Evolutionary conservation across 2,329 filamentous ascomycete genomes (phyloP).

Genomic region (Aaosphaeria pasadenensis): DNA sequence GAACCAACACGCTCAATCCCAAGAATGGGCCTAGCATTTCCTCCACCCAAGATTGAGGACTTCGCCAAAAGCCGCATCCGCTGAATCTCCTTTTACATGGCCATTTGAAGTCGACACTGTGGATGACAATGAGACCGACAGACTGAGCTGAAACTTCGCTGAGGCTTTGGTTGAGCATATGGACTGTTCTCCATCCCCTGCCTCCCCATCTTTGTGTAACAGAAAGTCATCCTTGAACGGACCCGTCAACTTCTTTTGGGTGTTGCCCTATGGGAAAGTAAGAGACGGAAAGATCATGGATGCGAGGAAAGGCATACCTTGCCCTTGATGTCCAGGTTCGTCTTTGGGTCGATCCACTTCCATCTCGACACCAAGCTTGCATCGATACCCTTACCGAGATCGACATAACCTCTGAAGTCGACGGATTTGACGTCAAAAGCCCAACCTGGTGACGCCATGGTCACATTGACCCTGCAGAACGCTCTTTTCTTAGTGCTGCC

Average conservation of each 20-base stretch:
- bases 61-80: not conserved
- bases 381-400: constrained; percentile 15
- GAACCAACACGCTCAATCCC: not conserved
- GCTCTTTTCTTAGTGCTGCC: constrained; percentile 15
- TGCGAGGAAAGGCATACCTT: constrained; percentile 13
- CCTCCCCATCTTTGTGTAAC: constrained; percentile 22
- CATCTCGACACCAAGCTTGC: constrained; percentile 23
- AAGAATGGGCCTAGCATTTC: not conserved
- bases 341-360: constrained; percentile 23
- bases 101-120: not conserved
- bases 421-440: constrained; percentile 20
- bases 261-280: constrained; percentile 14
- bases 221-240: constrained; percentile 21
- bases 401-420: constrained; percentile 22
- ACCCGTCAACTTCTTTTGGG: constrained; percentile 18
- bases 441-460: constrained; percentile 19
- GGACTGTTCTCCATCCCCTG: constrained; percentile 15
- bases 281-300: not conserved
- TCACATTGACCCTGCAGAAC: constrained; percentile 22
- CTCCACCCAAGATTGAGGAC: not conserved
- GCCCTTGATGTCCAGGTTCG: constrained; percentile 17
- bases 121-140: constrained; percentile 15
- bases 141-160: constrained; percentile 19
- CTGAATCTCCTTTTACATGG: not conserved
- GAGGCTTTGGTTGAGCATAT: constrained; percentile 18